Conservation (phyloP, 352 stramenopile genomes). For the Phytophthora ohioensis region DNA sequence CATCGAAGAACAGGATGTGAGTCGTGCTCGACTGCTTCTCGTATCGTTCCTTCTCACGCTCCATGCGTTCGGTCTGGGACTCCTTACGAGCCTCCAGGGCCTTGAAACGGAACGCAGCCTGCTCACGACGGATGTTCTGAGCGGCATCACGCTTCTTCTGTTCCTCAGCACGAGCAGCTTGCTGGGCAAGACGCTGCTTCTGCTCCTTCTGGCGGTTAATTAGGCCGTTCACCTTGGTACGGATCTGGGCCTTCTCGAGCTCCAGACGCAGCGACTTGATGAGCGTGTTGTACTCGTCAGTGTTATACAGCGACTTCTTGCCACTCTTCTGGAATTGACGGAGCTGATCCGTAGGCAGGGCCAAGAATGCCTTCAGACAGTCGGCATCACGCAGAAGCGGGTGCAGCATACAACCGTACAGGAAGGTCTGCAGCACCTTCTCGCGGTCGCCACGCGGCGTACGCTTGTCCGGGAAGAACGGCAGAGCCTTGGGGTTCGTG, state of each 20-base stretch:
- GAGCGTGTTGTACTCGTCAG: slow-evolving; percentile 81
- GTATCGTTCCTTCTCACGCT: slow-evolving; percentile 85
- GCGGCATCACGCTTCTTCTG: slow-evolving; percentile 77
- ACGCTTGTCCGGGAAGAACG: slow-evolving; percentile 82
- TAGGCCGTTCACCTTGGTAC: slow-evolving; percentile 78
- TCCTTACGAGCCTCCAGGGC: slow-evolving; percentile 85
- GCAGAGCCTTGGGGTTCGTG: slow-evolving; percentile 84
- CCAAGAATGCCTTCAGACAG: slow-evolving; percentile 87
- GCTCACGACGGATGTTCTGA: slow-evolving; percentile 80
- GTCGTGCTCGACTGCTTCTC: slow-evolving; percentile 77
- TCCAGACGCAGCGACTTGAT: slow-evolving; percentile 83
- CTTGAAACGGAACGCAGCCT: slow-evolving; percentile 78
- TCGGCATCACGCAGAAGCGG: slow-evolving; percentile 81
- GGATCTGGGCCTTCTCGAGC: slow-evolving; percentile 88
- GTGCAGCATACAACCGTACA: slow-evolving; percentile 85
- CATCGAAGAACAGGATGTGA: slow-evolving; percentile 89
- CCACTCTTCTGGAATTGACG: slow-evolving; percentile 72
- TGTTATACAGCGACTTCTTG: slow-evolving; percentile 83
- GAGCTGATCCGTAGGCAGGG: slow-evolving; percentile 74
- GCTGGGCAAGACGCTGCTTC: slow-evolving; percentile 69
- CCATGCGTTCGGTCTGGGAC: slow-evolving; percentile 79
- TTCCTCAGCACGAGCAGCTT: slow-evolving; percentile 64
- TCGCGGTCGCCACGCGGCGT: slow-evolving; percentile 56
- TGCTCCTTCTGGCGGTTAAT: slow-evolving; percentile 75
- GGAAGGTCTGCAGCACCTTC: slow-evolving; percentile 80